Evolutionary conservation across 2,329 filamentous ascomycete genomes (phyloP), one percentile per base, ranked within the genome.

Genomic region (Coccinonectria pachysandricola): DNA sequence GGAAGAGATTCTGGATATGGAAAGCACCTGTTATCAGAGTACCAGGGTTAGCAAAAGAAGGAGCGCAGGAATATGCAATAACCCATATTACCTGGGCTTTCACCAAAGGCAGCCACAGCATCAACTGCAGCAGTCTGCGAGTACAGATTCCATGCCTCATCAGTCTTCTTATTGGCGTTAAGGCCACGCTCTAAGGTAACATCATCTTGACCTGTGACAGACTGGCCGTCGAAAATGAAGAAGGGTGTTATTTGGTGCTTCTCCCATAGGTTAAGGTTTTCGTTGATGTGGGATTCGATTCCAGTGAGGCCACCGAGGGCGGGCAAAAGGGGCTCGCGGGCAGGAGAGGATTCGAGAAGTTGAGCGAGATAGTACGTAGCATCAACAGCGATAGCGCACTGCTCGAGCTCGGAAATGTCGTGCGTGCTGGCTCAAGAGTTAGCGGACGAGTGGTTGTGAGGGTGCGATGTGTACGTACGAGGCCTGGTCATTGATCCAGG

Each of bases 161-260:
- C 71, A 26, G 84, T 85, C 40, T 78, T 76, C 35, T 70, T 57
- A 37, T 79, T 76, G 39, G 84, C 80, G 15, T 66, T 65, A 24
- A 69, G 69, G 14, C 72, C 73, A 23, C 72, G 71, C 39, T 75
- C 68, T 28, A 79, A 65, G 13, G 75, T 64, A 33, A 77, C 65
- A 23, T 82, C 75, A 45, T 87, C 78, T 46, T 82, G 79, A 31
- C 80, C 81, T 19, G 76, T 75, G 34, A 86, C 70, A 19, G 85
- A 75, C 45, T 94, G 72, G 18, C 91, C 91, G 52, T 88, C 83
- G 56, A 98, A 98, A 26, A 98, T 68, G 53, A 98, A 96, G 37
- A 92, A 62, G 2, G 83, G 83, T n/a, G 65, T 73, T 27, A 93
- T 78, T 12, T 72, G 71, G 44, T 77, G 62, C 23, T 69, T 67